phyloP scores from a whole-genome alignment of 345 rosid species.

The Hibiscus tridactylites region DNA sequence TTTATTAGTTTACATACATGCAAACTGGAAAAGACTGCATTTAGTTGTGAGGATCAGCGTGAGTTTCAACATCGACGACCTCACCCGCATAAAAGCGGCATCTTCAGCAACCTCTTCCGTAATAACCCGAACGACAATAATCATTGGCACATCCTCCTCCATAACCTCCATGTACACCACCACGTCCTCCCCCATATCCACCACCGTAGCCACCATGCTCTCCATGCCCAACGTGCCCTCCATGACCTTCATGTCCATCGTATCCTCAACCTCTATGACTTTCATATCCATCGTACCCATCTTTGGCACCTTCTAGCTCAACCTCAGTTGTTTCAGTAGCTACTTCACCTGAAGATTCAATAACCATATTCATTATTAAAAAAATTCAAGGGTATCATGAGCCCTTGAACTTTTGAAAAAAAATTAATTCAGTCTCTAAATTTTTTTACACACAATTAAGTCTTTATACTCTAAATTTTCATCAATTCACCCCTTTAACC shows the following conservation, averaged over 20 bases:
- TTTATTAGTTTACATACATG: not conserved
- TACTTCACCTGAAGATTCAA: constrained; percentile 4
- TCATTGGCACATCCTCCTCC: not conserved
- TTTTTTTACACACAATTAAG: too few species aligned
- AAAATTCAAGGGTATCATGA: too few species aligned
- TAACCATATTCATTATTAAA: not conserved
- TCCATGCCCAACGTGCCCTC: not conserved
- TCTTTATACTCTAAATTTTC: too few species aligned
- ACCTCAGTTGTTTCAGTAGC: not conserved
- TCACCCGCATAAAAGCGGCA: constrained; percentile 14
- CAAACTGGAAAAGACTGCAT: not conserved
- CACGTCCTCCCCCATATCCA: not conserved
- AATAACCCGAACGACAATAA: constrained; percentile 9
- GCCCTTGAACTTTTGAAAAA: too few species aligned
- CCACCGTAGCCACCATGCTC: not conserved
- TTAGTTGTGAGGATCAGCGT: constrained; percentile 8
- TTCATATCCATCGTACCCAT: not conserved
- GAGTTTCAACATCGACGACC: not conserved
- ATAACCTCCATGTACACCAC: not conserved
- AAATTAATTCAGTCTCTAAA: too few species aligned
- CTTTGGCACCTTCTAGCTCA: not conserved
- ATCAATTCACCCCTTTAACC: too few species aligned
- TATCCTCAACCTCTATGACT: not conserved
- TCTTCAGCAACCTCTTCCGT: constrained; percentile 3
- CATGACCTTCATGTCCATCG: not conserved